phyloP scores from a whole-genome alignment of 306 rosid genomes.

The Citrullus colocynthis region DNA sequence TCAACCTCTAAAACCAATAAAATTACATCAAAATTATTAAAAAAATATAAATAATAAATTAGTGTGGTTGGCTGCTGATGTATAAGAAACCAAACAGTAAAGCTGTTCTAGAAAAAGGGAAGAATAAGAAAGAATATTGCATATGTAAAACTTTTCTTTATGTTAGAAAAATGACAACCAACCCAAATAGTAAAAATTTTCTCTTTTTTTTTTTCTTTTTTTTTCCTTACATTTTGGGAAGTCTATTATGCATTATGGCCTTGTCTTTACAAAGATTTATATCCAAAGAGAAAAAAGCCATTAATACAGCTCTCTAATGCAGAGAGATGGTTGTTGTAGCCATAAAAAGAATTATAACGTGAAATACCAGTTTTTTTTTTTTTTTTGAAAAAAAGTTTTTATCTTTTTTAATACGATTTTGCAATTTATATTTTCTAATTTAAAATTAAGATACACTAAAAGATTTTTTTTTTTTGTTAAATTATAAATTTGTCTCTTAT shows the following conservation, averaged over 20 bases:
- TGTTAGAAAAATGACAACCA: conserved; percentile 24
- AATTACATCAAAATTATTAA: too few species aligned
- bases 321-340: neutral
- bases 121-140: neutral
- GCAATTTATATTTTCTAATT: too few species aligned
- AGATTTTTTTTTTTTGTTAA: too few species aligned
- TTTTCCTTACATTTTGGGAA: neutral
- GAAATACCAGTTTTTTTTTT: too few species aligned
- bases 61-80: too few species aligned
- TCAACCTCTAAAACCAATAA: too few species aligned
- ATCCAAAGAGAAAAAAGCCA: neutral
- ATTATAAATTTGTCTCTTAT: too few species aligned
- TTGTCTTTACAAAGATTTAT: neutral
- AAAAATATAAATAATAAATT: too few species aligned
- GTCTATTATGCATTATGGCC: neutral
- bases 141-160: neutral
- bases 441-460: too few species aligned
- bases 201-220: neutral
- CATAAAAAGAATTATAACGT: neutral
- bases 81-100: neutral
- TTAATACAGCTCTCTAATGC: neutral
- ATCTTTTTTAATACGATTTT: too few species aligned
- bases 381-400: too few species aligned
- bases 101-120: neutral
- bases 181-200: conserved; percentile 6